Base-by-base conservation (phyloP, 2,329 filamentous ascomycete genomes). In the Cadophora malorum region DNA sequence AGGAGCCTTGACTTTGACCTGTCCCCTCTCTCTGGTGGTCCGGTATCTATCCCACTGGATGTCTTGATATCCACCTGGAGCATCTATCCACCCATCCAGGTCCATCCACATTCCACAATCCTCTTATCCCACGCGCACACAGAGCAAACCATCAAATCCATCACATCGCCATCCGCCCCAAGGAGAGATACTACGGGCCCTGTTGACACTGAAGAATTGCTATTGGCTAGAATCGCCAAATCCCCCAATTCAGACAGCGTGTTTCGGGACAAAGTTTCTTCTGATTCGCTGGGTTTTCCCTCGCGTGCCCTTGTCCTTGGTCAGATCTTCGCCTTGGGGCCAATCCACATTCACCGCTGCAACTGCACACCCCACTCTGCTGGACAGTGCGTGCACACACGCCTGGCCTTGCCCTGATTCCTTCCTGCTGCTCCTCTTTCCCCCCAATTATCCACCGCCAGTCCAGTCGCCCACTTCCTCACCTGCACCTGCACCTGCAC, bases 391-490 rank as follows among this genome's bases (percentile, higher is more conserved):
- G 28, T 23, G 49, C 49, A 52, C 25, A 23, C 49, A 38, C 35
- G 35, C 35, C 35, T 45, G 41, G 28, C 23, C 21, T 16, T 55
- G 23, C 50, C 33, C 55, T 58, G 31, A 28, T 38, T 38, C 35
- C 35, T 38, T 28, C 28, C 28, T 28, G 28, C 28, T 28, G 28
- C 28, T 35, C 14, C 35, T 19, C 5, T 4, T 25, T 31, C 16
- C 5, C n/a, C 35, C 58, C 38, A 35, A 59, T 59, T 59, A 59
- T 25, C 55, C 55, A 38, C 28, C 55, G 23, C 55, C 55, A 21
- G 28, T 25, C 10, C 41, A 9, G 45, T 12, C 60, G 19, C 60
- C 41, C 60, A 28, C 47, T 45, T 31, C 41, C 45, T 47, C 31
- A 49, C 47, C 45, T 16, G 16, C 47, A 35, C 25, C 28, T 28